Conservation (phyloP, 2,329 filamentous ascomycete genomes). For the Pseudopyricularia cyperi region DNA sequence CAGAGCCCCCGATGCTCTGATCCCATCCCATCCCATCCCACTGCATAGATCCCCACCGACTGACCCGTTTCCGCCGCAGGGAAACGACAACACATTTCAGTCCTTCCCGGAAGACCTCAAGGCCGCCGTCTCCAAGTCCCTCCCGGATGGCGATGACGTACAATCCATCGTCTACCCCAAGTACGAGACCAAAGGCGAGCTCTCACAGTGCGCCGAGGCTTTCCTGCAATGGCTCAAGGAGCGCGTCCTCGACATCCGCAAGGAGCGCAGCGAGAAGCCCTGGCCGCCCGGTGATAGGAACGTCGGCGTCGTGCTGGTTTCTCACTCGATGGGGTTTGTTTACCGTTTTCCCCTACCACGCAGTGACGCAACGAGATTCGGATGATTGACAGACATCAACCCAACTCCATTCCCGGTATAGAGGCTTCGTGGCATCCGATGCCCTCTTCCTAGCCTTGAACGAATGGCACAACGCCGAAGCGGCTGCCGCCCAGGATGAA, state of each 20-base stretch:
- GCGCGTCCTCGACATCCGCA: constrained; percentile 63
- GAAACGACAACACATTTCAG: constrained; percentile 56
- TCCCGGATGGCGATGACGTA: constrained; percentile 44
- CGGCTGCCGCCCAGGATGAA: constrained; percentile 7
- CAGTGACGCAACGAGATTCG: too few relatives aligned
- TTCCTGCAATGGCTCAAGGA: constrained; percentile 55
- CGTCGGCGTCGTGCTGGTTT: constrained; percentile 66
- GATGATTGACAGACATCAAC: background rate
- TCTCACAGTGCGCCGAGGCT: constrained; percentile 32
- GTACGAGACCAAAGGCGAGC: constrained; percentile 60
- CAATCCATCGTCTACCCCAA: constrained; percentile 54
- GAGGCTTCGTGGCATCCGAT: constrained; percentile 74
- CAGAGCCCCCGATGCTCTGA: background rate
- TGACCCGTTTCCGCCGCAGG: constrained; percentile 23
- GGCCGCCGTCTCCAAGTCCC: constrained; percentile 39
- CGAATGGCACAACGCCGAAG: constrained; percentile 33
- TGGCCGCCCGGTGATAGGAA: constrained; percentile 71
- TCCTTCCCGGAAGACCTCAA: constrained; percentile 54
- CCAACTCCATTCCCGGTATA: constrained; percentile 12
- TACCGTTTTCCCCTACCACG: background rate
- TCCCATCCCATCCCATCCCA: constrained; percentile 1
- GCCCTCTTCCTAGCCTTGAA: constrained; percentile 59
- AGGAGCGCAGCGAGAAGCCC: constrained; percentile 55
- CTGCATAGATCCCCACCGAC: background rate
- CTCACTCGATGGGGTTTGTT: constrained; percentile 64